phyloP scores from a whole-genome alignment of 352 stramenopile genomes.

The Pythium sukuiense region DNA sequence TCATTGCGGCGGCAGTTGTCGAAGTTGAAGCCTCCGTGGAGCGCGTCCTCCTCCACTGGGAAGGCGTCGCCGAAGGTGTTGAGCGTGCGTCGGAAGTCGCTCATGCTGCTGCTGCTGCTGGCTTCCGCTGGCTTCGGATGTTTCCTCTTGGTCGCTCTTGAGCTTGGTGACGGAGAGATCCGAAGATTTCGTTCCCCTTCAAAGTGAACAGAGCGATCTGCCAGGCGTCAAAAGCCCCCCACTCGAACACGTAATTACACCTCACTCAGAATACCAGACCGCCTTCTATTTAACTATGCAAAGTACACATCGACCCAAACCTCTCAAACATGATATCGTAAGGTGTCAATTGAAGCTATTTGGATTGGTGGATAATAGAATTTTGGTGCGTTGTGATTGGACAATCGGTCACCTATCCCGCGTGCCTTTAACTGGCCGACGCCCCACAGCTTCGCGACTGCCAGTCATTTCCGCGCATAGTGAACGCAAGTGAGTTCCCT shows the following conservation, averaged over 20 bases:
- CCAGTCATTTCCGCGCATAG: conserved; percentile 82
- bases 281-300: conserved; percentile 6
- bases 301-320: not conserved
- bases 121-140: conserved; percentile 13
- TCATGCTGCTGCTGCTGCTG: conserved; percentile 40
- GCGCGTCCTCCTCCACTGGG: conserved; percentile 45
- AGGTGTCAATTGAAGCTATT: not conserved
- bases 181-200: conserved; percentile 35
- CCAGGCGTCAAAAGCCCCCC: conserved; percentile 17
- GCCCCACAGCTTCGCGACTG: conserved; percentile 54
- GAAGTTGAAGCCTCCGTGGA: conserved; percentile 90
- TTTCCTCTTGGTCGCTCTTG: conserved; percentile 14
- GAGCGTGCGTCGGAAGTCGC: conserved; percentile 79
- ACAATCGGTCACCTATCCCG: conserved; percentile 21
- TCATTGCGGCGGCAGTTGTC: conserved; percentile 93
- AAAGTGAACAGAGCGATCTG: conserved; percentile 22
- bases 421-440: conserved; percentile 36
- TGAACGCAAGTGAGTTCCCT: conserved; percentile 52
- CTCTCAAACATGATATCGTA: conserved; percentile 4
- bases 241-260: conserved; percentile 14
- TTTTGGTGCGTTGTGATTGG: conserved; percentile 34
- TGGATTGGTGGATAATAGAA: conserved; percentile 22
- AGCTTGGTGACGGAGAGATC: conserved; percentile 13
- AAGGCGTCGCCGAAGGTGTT: conserved; percentile 79
- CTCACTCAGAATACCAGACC: not conserved